Conservation (phyloP, 2,329 filamentous ascomycete genomes). For the Pseudopithomyces maydicus region DNA sequence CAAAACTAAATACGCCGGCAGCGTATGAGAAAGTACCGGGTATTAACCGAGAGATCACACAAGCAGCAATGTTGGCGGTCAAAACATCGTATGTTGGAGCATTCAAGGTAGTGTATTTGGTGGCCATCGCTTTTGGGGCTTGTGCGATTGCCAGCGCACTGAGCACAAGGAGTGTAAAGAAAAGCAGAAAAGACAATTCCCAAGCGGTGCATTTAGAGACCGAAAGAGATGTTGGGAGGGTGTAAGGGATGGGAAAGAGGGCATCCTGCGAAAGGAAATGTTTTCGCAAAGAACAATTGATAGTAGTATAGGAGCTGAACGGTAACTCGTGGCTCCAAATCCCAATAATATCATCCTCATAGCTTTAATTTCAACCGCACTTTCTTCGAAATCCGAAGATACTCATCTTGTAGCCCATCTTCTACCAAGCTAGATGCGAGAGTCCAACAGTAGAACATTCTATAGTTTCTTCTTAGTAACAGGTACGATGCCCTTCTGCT, state of each 20-base stretch:
- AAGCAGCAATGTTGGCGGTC: conserved; percentile 33
- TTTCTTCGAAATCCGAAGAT: no score
- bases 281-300: no score
- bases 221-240: conserved; percentile 10
- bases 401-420: no score
- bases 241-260: background rate
- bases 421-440: no score
- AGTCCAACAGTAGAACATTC: background rate
- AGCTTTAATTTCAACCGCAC: no score
- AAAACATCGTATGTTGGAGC: conserved; percentile 41
- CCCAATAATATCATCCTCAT: no score
- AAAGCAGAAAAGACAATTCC: conserved; percentile 33
- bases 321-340: no score
- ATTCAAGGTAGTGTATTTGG: conserved; percentile 44
- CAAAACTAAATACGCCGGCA: conserved; percentile 37
- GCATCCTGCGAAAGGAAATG: background rate
- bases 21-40: conserved; percentile 37
- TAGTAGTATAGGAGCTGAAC: no score
- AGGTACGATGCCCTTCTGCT: conserved; percentile 28
- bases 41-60: conserved; percentile 30
- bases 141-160: conserved; percentile 38
- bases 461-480: conserved; percentile 33
- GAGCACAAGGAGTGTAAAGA: conserved; percentile 38
- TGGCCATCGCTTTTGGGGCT: conserved; percentile 44
- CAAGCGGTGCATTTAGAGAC: conserved; percentile 22